These are phyloP conservation scores for Geum urbanum DNA, from an alignment of 306 rosid genomes.

Conservation along the genomic window DNA sequence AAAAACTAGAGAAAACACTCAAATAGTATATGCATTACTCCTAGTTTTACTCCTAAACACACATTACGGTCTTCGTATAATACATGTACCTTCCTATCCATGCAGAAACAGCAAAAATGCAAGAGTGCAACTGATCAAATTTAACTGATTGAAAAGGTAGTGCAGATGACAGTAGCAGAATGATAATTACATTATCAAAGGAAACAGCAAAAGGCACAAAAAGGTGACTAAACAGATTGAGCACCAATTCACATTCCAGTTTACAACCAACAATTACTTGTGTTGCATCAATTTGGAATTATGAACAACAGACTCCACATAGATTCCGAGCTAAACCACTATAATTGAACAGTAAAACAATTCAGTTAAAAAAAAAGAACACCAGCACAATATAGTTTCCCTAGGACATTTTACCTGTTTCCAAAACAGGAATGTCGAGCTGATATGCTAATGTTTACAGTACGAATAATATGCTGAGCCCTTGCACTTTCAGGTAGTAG, in stretches of 20 bases:
- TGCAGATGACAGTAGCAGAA: background rate
- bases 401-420: slow-evolving; percentile 56
- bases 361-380: slow-evolving; percentile 18
- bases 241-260: background rate
- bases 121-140: background rate
- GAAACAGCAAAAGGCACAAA: background rate
- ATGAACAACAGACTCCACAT: background rate
- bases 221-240: background rate
- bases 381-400: background rate
- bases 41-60: background rate
- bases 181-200: background rate
- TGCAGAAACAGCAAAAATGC: background rate
- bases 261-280: background rate
- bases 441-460: slow-evolving; percentile 86
- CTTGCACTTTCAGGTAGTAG: slow-evolving; percentile 91
- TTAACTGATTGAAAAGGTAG: background rate
- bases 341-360: background rate
- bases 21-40: background rate
- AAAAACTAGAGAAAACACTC: background rate
- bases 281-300: background rate
- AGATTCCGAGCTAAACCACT: background rate
- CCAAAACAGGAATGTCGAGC: slow-evolving; percentile 97
- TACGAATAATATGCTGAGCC: slow-evolving; percentile 72
- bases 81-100: background rate
- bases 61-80: no score